A percentile compares a stretch with the other conserved stretches of the same genome.
phyloP scores from a whole-genome alignment of 2,329 filamentous ascomycete genomes.

The Macrophomina pseudophaseolina region DNA sequence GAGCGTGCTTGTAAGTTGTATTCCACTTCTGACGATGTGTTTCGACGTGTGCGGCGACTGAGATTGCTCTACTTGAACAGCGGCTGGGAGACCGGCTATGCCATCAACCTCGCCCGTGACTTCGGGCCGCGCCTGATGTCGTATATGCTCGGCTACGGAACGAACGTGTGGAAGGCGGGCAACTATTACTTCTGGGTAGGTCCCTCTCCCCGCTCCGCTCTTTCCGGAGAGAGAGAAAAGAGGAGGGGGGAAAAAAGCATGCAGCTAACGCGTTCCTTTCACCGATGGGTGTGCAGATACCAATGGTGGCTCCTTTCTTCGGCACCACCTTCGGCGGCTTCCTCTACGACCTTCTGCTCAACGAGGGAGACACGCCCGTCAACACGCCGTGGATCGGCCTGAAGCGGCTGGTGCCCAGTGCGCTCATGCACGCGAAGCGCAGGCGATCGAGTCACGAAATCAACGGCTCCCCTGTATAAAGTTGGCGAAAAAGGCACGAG shows the following conservation, averaged over 20 bases:
- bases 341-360: slow-evolving; percentile 71
- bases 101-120: slow-evolving; percentile 73
- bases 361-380: slow-evolving; percentile 64
- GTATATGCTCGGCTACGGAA: slow-evolving; percentile 70
- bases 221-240: too few species aligned
- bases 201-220: slow-evolving; percentile 19
- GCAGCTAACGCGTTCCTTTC: too few species aligned
- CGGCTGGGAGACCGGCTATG: slow-evolving; percentile 67
- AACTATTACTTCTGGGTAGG: slow-evolving; percentile 68
- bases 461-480: background rate
- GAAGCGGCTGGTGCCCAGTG: slow-evolving; percentile 32
- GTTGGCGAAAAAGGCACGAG: too few species aligned
- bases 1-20: slow-evolving; percentile 59
- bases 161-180: slow-evolving; percentile 66
- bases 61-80: background rate
- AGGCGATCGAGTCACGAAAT: background rate
- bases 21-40: background rate
- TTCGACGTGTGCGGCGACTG: background rate
- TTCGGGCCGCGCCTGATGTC: slow-evolving; percentile 72
- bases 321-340: slow-evolving; percentile 68
- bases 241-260: too few species aligned
- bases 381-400: slow-evolving; percentile 67
- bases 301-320: slow-evolving; percentile 69
- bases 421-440: background rate
- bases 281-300: slow-evolving; percentile 46